Conservation (phyloP, 2,329 filamentous ascomycete genomes). For the Fusarium annulatum region DNA sequence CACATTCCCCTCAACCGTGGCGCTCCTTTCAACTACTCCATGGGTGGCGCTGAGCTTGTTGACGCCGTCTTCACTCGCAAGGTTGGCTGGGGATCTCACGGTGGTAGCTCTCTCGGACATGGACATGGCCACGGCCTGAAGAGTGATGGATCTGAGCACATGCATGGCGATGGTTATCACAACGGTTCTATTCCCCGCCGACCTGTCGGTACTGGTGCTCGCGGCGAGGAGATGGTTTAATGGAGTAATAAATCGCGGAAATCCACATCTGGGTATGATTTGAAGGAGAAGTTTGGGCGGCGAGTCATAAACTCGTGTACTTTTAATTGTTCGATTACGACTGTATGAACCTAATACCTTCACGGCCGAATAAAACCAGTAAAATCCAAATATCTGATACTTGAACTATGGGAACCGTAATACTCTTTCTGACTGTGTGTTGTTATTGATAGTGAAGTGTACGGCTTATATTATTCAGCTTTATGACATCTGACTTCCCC, state of each 20-base stretch:
- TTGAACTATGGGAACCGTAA: neutral
- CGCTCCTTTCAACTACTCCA: conserved; percentile 63
- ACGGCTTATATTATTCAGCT: neutral
- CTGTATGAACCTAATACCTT: conserved; percentile 14
- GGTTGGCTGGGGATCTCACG: conserved; percentile 66
- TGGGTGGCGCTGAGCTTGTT: conserved; percentile 59
- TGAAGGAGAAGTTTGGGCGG: neutral
- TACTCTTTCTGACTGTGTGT: neutral
- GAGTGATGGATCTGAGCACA: conserved; percentile 26
- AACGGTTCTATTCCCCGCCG: conserved; percentile 34
- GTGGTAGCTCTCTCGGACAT: conserved; percentile 14
- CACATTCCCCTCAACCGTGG: conserved; percentile 73
- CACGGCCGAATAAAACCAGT: conserved; percentile 8
- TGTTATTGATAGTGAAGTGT: neutral
- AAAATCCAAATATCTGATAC: neutral
- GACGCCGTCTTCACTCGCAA: conserved; percentile 68
- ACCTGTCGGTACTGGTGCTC: conserved; percentile 17
- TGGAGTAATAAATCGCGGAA: neutral
- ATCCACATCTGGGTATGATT: too few relatives aligned
- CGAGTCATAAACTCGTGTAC: neutral
- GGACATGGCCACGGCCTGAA: conserved; percentile 22
- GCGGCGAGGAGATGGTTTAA: conserved; percentile 33
- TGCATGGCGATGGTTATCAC: conserved; percentile 21
- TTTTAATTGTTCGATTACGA: conserved; percentile 2
- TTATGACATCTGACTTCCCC: accelerated